Evolutionary conservation across 75 land plant species (phyloP).

Genomic region (Larix kaempferi): DNA sequence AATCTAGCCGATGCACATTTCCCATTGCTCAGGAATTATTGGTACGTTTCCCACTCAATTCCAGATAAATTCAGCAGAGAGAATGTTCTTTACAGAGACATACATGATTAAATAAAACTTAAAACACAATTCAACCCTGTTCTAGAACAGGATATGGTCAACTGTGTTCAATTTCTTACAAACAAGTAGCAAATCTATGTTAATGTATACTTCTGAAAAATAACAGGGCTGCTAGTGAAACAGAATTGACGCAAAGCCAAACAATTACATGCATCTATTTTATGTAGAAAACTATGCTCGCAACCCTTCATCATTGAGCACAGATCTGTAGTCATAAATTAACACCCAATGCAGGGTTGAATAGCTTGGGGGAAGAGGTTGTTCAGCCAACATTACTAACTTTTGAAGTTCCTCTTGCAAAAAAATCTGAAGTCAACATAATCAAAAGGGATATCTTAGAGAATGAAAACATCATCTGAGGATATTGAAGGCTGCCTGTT

Average conservation of each 20-base stretch:
- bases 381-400: neutral
- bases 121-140: neutral
- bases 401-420: neutral
- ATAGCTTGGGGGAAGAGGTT: neutral
- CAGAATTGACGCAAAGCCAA: neutral
- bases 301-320: neutral
- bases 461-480: neutral
- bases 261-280: slow-evolving; percentile 8
- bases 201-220: neutral
- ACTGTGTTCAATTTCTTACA: neutral
- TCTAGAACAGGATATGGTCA: neutral
- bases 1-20: neutral
- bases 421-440: slow-evolving; percentile 1
- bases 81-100: neutral
- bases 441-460: slow-evolving; percentile 8
- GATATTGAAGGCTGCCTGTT: neutral
- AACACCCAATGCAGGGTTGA: slow-evolving; percentile 1
- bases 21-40: neutral
- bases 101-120: neutral
- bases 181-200: neutral
- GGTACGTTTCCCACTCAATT: no score
- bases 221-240: neutral
- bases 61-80: no score
- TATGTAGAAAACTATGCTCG: neutral
- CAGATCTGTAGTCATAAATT: neutral